These are phyloP conservation scores for Gnomoniopsis sp. DNA, from an alignment of 2,329 filamentous ascomycete species.

Conservation along the genomic window DNA sequence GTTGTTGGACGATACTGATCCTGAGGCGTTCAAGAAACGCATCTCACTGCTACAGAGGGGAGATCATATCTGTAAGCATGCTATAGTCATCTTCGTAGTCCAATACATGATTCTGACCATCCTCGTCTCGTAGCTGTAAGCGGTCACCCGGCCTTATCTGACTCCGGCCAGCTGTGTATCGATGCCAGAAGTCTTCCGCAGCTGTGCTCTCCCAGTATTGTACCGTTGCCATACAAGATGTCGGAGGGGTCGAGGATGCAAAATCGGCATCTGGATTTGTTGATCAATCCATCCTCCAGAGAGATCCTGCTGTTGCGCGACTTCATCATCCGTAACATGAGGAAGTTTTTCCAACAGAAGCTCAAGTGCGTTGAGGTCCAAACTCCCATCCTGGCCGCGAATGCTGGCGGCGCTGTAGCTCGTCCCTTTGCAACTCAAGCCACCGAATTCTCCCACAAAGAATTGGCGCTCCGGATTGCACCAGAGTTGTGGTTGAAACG, in stretches of 20 bases:
- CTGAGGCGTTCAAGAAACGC: conserved; percentile 53
- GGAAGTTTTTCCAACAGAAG: conserved; percentile 57
- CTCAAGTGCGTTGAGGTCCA: conserved; percentile 61
- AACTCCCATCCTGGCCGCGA: conserved; percentile 80
- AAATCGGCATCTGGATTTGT: conserved; percentile 80
- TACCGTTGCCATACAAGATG: conserved; percentile 71
- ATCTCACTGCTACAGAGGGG: conserved; percentile 70
- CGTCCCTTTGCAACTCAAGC: conserved; percentile 80
- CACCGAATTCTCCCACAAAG: conserved; percentile 69
- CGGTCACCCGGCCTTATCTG: conserved; percentile 67
- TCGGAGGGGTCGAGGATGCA: conserved; percentile 71
- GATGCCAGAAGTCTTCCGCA: conserved; percentile 64
- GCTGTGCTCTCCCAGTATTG: conserved; percentile 73
- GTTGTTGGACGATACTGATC: conserved; percentile 31
- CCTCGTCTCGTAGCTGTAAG: conserved; percentile 53
- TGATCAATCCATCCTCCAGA: conserved; percentile 66
- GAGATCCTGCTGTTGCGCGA: conserved; percentile 73
- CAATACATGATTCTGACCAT: conserved; percentile 1
- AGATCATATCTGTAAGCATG: conserved; percentile 73
- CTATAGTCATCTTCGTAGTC: conserved; percentile 17
- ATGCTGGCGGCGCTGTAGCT: conserved; percentile 83
- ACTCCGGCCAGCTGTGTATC: conserved; percentile 73
- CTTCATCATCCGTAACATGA: conserved; percentile 65
- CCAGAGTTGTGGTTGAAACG: conserved; percentile 95
- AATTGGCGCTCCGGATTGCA: conserved; percentile 79